A percentile compares a stretch with the other conserved stretches of the same genome.
These are phyloP conservation scores for Tulasnella sp. DNA, from an alignment of 768 basidiomycete species.

Conservation along the genomic window DNA sequence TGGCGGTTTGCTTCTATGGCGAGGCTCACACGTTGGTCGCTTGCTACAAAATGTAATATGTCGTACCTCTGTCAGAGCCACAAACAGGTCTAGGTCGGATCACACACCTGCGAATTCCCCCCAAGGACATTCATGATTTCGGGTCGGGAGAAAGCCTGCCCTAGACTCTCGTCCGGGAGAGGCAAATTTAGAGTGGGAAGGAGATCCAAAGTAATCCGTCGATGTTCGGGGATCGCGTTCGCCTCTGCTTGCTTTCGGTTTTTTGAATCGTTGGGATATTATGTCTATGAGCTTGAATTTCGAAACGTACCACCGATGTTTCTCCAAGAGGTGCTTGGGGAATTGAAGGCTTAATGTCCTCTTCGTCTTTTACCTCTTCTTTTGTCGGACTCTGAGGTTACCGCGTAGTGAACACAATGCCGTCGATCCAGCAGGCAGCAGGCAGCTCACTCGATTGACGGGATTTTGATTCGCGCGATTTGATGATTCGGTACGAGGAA, in stretches of 20 bases:
- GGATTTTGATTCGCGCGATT: neutral
- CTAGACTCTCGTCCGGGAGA: neutral
- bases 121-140: neutral
- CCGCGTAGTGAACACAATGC: neutral
- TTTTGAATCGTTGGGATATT: neutral
- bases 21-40: neutral
- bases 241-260: neutral
- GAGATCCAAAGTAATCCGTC: neutral
- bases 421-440: neutral
- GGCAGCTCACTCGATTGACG: neutral
- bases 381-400: neutral
- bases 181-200: neutral
- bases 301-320: neutral
- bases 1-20: neutral
- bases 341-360: neutral
- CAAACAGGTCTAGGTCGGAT: neutral
- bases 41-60: neutral
- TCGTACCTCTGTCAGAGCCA: neutral
- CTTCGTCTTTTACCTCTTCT: neutral
- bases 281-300: neutral
- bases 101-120: neutral
- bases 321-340: neutral
- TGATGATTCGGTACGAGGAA: neutral
- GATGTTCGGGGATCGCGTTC: neutral
- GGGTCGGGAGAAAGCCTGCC: neutral